Conservation (phyloP, 306 rosid species). For the Vigna radiata region DNA sequence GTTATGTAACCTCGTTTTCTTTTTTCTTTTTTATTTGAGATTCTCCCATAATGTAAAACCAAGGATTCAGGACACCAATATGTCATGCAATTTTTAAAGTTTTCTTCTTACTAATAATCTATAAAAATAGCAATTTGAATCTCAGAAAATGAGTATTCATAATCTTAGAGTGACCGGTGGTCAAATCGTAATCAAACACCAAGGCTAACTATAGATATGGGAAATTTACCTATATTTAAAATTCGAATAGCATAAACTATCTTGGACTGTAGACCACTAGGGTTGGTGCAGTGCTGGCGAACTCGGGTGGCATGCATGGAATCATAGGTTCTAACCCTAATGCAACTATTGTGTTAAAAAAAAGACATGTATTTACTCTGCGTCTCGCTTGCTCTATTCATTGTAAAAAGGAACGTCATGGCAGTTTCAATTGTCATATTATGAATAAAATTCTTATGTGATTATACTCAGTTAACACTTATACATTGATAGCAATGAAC, state of each 20-base stretch:
- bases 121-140: constrained; percentile 3
- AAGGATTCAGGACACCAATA: background rate
- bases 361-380: background rate
- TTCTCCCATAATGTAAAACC: constrained; percentile 1
- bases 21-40: constrained; percentile 7
- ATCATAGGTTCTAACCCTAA: background rate
- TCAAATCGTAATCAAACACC: constrained; percentile 15
- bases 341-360: background rate
- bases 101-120: background rate
- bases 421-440: background rate
- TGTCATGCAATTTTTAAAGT: background rate
- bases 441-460: constrained; percentile 11
- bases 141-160: constrained; percentile 9
- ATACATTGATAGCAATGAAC: background rate
- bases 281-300: background rate
- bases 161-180: background rate
- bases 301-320: too few relatives aligned
- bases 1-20: background rate
- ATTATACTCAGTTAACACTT: background rate
- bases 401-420: constrained; percentile 5
- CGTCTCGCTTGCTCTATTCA: background rate
- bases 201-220: background rate
- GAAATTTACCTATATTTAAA: background rate
- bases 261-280: background rate
- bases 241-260: background rate